Base-by-base conservation (phyloP, 2,329 filamentous ascomycete species). In the Aspergillus thermomutatus region DNA sequence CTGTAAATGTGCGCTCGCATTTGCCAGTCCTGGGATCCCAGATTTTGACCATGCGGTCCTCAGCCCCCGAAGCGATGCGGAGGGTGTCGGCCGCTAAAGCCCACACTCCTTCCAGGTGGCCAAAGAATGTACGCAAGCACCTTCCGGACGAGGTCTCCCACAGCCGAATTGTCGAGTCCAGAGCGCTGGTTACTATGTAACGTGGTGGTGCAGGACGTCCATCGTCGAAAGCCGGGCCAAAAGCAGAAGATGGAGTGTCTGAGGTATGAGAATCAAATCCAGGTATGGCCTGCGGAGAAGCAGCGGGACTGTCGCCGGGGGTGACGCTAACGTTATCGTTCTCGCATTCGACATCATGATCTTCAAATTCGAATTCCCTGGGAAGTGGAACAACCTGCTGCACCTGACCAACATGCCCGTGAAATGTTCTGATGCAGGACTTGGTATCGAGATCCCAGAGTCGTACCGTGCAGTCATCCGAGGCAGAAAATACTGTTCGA, bases 41-140 rank as follows among this genome's bases (percentile, higher is more conserved):
- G 31, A 90, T 86, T 78, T 97, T 97, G 66, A 96, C 90, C 86
- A 93, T 95, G 45, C 91, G 87, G 75, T 99, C 94, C 72, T 97
- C 92, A 10, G 91, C 90, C 0, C 92, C 93, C 19, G 89, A 91
- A 14, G 97, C 91, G 17, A 96, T 86, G 10, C 94, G 86, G 21
- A 97, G 79, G 1, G 89, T 92, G 74, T 97, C 93, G 3, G 90
- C 93, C 0, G 90, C 91, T 2, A 99, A 81, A 5, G 90, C 89
- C 94, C 94, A 99, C 21, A 99, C 89, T 31, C 94, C 94, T 73
- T 99, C 94, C 23, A 99, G 84, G 68, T 99, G 94, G 0, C 94
- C 94, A 71, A 97, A 99, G 80, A 97, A 96, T 31, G 91, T 96
- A 60, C 91, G 89, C 34, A 97, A 82, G 67, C 91, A 96, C 61